A percentile compares a stretch with the other conserved stretches of the same genome.
phyloP scores from a whole-genome alignment of 768 basidiomycete species.

The Tulasnella sp. region DNA sequence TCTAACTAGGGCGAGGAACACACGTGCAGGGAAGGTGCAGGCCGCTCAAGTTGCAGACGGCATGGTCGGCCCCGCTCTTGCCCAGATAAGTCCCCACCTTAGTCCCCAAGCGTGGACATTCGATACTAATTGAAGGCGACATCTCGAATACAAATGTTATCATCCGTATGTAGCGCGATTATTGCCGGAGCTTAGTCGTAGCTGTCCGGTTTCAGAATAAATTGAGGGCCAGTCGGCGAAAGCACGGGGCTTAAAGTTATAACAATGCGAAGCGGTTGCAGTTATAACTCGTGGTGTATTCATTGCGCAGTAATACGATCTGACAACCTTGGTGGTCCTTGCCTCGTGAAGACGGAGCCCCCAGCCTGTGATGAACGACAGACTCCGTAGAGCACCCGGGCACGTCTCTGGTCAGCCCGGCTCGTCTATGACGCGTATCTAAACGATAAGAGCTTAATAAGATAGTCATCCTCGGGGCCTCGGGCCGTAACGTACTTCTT shows the following conservation, averaged over 20 bases:
- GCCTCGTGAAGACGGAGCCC: neutral
- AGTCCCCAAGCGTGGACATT: no score
- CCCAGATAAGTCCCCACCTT: no score
- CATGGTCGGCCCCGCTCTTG: no score
- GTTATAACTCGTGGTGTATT: neutral
- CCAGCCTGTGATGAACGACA: neutral
- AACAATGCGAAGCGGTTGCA: neutral
- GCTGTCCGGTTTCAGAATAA: neutral
- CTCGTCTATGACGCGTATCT: neutral
- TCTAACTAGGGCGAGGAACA: neutral
- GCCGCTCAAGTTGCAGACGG: no score
- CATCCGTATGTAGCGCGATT: no score
- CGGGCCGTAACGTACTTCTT: constrained; percentile 60
- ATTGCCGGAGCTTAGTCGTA: neutral
- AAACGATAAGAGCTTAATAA: neutral
- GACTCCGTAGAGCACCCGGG: neutral
- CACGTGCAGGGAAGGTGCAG: no score
- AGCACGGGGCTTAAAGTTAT: neutral
- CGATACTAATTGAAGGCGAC: no score
- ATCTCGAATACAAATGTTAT: no score
- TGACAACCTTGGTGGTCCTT: neutral
- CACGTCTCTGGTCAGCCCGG: neutral
- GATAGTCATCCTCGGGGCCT: neutral
- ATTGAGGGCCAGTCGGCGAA: neutral
- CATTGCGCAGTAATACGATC: neutral